Conservation (phyloP, 2,329 filamentous ascomycete genomes). For the Trichophyton benhamiae region DNA sequence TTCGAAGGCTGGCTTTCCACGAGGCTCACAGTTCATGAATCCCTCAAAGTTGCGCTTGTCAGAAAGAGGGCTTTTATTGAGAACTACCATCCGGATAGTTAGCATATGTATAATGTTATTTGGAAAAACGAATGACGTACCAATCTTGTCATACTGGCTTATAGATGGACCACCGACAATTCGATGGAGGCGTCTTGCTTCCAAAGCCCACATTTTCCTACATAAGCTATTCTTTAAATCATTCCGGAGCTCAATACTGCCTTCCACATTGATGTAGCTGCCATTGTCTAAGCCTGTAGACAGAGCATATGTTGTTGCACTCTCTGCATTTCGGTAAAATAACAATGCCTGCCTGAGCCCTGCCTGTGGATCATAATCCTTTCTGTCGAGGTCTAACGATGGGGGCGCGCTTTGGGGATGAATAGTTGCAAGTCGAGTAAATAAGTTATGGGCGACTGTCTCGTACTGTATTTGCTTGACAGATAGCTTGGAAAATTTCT, state of each 20-base stretch:
- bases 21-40: slow-evolving; percentile 32
- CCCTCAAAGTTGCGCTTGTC: slow-evolving; percentile 29
- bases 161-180: slow-evolving; percentile 28
- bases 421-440: slow-evolving; percentile 36
- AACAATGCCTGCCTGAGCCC: slow-evolving; percentile 30
- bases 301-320: slow-evolving; percentile 26
- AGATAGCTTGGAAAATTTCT: slow-evolving; percentile 33
- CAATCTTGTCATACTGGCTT: slow-evolving; percentile 26
- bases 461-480: slow-evolving; percentile 40
- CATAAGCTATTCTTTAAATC: slow-evolving; percentile 30
- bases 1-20: slow-evolving; percentile 25
- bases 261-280: slow-evolving; percentile 34
- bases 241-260: slow-evolving; percentile 30
- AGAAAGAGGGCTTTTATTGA: slow-evolving; percentile 18
- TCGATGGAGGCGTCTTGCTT: slow-evolving; percentile 30
- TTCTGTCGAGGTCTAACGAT: slow-evolving; percentile 28
- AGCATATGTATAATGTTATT: background rate
- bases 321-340: slow-evolving; percentile 31
- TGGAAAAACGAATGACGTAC: slow-evolving; percentile 19
- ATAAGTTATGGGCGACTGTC: slow-evolving; percentile 36
- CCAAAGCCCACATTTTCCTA: slow-evolving; percentile 32
- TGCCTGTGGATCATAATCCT: slow-evolving; percentile 32
- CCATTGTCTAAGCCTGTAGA: slow-evolving; percentile 30
- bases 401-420: slow-evolving; percentile 34
- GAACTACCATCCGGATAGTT: slow-evolving; percentile 17